A percentile compares a stretch with the other conserved stretches of the same genome.
phyloP scores from a whole-genome alignment of 2,329 filamentous ascomycete genomes.

The Triangularia verruculosa region DNA sequence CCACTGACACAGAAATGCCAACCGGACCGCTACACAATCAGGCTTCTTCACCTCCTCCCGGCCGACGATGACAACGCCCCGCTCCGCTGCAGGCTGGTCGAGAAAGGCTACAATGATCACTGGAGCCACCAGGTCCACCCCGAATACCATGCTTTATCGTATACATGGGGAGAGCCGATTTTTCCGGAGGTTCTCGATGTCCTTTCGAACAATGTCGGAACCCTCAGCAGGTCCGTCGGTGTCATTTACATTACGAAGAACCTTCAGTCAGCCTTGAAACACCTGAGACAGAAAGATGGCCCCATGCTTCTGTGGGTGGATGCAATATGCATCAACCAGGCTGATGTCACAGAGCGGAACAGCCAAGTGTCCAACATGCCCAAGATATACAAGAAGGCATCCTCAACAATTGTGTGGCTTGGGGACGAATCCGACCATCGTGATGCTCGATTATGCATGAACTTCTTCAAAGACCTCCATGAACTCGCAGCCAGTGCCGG shows the following conservation, averaged over 20 bases:
- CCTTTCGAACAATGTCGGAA: background rate
- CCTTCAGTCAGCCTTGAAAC: background rate
- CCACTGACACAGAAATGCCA: background rate
- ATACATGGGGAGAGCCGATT: background rate
- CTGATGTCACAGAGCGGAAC: background rate
- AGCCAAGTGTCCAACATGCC: background rate
- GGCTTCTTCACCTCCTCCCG: background rate
- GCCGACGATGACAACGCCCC: background rate
- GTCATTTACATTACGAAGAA: background rate
- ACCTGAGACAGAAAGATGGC: background rate
- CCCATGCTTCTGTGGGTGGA: background rate
- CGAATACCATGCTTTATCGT: background rate
- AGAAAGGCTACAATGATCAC: background rate
- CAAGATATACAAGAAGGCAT: background rate
- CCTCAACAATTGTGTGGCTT: background rate
- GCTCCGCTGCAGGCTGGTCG: background rate
- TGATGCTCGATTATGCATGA: background rate
- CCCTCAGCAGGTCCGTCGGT: background rate
- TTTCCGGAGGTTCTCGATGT: background rate
- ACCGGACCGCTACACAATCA: background rate
- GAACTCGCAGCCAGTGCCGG: background rate
- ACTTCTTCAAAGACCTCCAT: background rate
- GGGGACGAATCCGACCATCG: background rate
- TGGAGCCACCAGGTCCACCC: background rate
- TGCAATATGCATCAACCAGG: background rate